phyloP scores from a whole-genome alignment of 2,329 filamentous ascomycete genomes.

The Xylaria sp. region DNA sequence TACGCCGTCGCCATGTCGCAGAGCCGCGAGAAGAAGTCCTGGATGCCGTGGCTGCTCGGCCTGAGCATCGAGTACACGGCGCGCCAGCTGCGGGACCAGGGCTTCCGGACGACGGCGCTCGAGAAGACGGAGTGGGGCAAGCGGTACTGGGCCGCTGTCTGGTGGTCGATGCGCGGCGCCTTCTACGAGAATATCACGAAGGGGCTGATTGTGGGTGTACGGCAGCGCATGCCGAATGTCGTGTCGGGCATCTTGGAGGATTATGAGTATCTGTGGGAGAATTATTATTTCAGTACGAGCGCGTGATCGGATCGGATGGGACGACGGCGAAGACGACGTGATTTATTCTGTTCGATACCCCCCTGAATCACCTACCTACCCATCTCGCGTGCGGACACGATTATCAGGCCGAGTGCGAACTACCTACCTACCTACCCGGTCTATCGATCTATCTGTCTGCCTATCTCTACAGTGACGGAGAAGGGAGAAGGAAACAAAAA shows the following conservation, averaged over 20 bases:
- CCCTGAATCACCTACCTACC: background rate
- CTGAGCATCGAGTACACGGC: conserved; percentile 81
- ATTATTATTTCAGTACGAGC: conserved; percentile 81
- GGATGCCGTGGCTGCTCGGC: conserved; percentile 88
- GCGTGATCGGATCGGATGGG: conserved; percentile 7
- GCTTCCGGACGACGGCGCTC: conserved; percentile 77
- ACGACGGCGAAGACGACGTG: background rate
- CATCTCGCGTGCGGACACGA: background rate
- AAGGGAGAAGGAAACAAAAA: background rate
- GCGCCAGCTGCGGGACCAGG: conserved; percentile 71
- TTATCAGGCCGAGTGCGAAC: no score
- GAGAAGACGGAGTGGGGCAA: conserved; percentile 87
- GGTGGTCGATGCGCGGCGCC: conserved; percentile 94
- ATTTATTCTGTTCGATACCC: background rate
- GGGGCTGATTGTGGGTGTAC: conserved; percentile 65
- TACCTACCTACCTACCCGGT: no score
- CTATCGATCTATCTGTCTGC: no score
- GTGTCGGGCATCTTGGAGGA: conserved; percentile 85
- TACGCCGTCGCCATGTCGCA: conserved; percentile 80
- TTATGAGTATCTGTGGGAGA: conserved; percentile 97
- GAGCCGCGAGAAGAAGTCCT: conserved; percentile 67
- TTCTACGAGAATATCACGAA: conserved; percentile 92
- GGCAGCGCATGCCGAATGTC: conserved; percentile 72
- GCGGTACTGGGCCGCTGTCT: conserved; percentile 82
- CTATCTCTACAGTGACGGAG: background rate